Evolutionary conservation across 352 stramenopile genomes (phyloP), one percentile per base, ranked within the genome.

Genomic region (Pythium aphanidermatum): DNA sequence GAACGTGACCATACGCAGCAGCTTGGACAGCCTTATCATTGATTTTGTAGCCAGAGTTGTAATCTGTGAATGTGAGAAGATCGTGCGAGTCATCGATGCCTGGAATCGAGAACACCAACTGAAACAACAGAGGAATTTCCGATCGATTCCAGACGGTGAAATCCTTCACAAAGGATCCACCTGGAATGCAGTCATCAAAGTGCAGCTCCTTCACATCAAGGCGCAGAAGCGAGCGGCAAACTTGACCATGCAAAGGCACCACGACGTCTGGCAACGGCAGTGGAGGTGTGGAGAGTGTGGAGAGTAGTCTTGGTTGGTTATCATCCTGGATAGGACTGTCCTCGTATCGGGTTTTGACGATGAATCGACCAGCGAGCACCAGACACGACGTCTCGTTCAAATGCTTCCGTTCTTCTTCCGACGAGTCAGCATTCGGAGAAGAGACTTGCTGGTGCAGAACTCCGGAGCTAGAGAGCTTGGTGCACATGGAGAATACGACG

Each of bases 71-170:
- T 20, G 83, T 81, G 11, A 95, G 53, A 7, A 89, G 27, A 19
- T 88, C 64, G 25, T 79, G 77, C 7, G 76, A 81, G 16, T 88
- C 71, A 36, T 82, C 73, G 58, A 82, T 85, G 9, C 66, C 43
- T 21, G 67, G 64, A 28, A 89, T 61, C 2, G 77, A 86, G 1
- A 81, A 90, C 23, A 92, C 70, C 5, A 95, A 57, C 39, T 89
- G 83, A 52, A 95, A 93, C 12, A 93, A 51, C 35, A 95, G 66
- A 11, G 81, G 83, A 37, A 93, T 95, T 56, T 95, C 83, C 0
- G 83, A 93, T 4, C 83, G 80, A 24, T 95, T 95, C 83, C 83
- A 95, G 13, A 95, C 78, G 2, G 83, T 93, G 20, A 95, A 93
- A 49, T 95, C 83, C 45, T 95, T 95, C 6, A 93, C 83, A 32